Evolutionary conservation across 2,329 filamentous ascomycete genomes (phyloP).

Genomic region (Trichoderma lentiforme): DNA sequence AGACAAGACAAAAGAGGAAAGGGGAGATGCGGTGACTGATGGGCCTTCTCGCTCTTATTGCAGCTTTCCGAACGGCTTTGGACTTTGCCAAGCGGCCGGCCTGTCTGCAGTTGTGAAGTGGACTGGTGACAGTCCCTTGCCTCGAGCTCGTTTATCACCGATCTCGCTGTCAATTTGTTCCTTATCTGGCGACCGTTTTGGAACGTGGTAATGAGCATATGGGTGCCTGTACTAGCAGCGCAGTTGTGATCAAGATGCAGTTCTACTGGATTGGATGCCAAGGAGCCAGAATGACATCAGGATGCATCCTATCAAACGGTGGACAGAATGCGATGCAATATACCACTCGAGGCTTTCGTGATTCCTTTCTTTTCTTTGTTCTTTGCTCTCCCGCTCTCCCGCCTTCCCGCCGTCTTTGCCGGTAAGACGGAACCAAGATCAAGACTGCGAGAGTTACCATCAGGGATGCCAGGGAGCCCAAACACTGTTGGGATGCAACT

Average conservation of each 20-base stretch:
- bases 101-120: neutral
- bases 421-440: neutral
- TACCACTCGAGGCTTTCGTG: neutral
- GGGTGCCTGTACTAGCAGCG: neutral
- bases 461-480: neutral
- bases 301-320: neutral
- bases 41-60: neutral
- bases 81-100: neutral
- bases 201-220: neutral
- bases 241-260: neutral
- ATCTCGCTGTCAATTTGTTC: neutral
- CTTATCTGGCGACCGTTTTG: neutral
- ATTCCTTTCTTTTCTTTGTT: neutral
- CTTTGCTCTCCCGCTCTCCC: neutral
- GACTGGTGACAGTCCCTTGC: neutral
- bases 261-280: neutral
- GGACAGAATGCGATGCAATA: neutral
- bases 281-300: neutral
- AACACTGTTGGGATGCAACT: neutral
- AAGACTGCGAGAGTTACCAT: neutral
- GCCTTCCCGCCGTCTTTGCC: neutral
- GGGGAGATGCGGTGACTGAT: neutral
- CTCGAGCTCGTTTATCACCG: neutral
- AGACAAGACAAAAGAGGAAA: neutral
- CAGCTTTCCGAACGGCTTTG: neutral